phyloP scores from a whole-genome alignment of 116 monocot species.

The Posidonia oceanica region DNA sequence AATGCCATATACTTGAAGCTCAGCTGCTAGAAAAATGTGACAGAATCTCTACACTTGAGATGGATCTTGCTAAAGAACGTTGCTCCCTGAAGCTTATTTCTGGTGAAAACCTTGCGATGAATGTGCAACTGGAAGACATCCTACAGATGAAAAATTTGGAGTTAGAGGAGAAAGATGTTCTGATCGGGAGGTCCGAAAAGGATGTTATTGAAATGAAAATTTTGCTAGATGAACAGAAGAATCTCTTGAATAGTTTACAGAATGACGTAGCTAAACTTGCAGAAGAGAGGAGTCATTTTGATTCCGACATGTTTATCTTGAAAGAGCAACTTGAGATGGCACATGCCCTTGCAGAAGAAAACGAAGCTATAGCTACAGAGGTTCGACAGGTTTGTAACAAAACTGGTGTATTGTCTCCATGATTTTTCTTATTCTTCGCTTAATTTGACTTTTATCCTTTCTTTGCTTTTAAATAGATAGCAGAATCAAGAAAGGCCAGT shows the following conservation, averaged over 20 bases:
- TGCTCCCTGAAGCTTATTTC: conserved; percentile 17
- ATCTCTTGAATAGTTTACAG: conserved; percentile 23
- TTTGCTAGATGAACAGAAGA: conserved; percentile 30
- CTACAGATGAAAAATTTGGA: conserved; percentile 22
- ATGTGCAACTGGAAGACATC: conserved; percentile 25
- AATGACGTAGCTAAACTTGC: conserved; percentile 23
- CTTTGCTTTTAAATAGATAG: conserved; percentile 36
- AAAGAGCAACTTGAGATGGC: conserved; percentile 68
- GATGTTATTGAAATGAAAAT: conserved; percentile 35
- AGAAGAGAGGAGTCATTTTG: conserved; percentile 31
- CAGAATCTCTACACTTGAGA: conserved; percentile 23
- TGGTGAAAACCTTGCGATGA: conserved; percentile 36
- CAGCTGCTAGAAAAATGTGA: conserved; percentile 33
- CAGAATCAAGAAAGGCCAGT: conserved; percentile 45
- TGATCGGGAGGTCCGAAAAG: conserved; percentile 33
- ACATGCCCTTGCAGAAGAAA: conserved; percentile 69
- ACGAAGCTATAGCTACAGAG: conserved; percentile 82
- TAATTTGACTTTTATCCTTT: conserved; percentile 1
- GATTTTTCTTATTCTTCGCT: background rate
- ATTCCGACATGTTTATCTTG: conserved; percentile 25
- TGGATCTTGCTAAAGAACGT: conserved; percentile 23
- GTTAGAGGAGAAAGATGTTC: conserved; percentile 22
- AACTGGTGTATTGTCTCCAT: background rate
- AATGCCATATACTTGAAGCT: conserved; percentile 19
- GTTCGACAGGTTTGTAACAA: conserved; percentile 44